Base-by-base conservation (phyloP, 1,139 yeast species). In the Hyphopichia buzzinii region DNA sequence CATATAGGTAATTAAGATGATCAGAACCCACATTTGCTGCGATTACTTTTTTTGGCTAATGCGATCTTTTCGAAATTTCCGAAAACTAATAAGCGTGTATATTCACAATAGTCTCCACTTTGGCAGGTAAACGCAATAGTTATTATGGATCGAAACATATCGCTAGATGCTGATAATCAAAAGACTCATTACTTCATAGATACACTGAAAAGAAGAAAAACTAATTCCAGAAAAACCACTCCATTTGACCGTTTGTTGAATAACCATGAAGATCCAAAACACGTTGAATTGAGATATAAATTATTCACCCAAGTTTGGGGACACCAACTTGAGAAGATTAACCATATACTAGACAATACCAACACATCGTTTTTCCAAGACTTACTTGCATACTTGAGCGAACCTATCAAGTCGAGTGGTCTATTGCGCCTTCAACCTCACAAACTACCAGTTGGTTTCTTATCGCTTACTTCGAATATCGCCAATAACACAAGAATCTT, bases 381-480 rank as follows among this genome's bases (percentile, higher is more conserved):
- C 15, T 50, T 74, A 31, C 39, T 54, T 13, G 39, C 43, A 8
- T 72, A 64, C 44, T 50, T 73, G 17, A 42, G 40, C 17, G 35
- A 43, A 6, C 38, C 42, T 2, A 24, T 48, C 12, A 19, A 19
- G 6, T 11, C 22, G 3, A 44, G 43, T 13, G 42, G 50, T 13
- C 16, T 28, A 2, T 10, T 28, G 3, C 36, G 22, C 8, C 7
- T 17, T 10, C 32, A 30, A 22, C 5, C 32, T 10, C 42, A 42
- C 11, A 64, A 64, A 39, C 44, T 76, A 7, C 62, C 62, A 3
- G 62, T 74, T 2, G 78, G 73, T 1, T 60, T 77, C 37, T 53
- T 80, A 4, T 70, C 69, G 40, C 61, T 80, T 36, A 77, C 81
- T 12, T 67, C 84, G 12, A 78, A 78, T 48, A 70, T 74, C 7